Percentiles rank a stretch among this genome's conserved stretches.
Conservation (phyloP, 768 basidiomycete genomes). For the Pleurotus platypus region DNA sequence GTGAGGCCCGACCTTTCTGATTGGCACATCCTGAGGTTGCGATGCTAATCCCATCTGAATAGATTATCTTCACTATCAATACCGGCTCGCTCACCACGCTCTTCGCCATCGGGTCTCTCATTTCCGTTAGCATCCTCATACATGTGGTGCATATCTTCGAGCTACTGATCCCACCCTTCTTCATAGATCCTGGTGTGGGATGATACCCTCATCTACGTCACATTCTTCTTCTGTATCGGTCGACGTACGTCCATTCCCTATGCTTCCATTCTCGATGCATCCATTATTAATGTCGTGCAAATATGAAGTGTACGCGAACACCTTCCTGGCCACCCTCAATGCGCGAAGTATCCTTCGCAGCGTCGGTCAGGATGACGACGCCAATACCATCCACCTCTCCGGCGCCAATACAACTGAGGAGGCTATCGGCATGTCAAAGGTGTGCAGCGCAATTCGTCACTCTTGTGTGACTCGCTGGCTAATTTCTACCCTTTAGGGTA, state of each 20-base stretch:
- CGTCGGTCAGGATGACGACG: conserved; percentile 41
- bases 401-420: conserved; percentile 21
- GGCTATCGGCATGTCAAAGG: too few relatives aligned
- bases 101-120: conserved; percentile 53
- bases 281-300: neutral
- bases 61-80: conserved; percentile 44
- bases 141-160: too few relatives aligned
- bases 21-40: conserved; percentile 14
- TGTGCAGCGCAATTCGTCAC: too few relatives aligned
- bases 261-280: neutral
- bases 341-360: conserved; percentile 43
- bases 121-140: conserved; percentile 34
- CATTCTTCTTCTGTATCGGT: conserved; percentile 59
- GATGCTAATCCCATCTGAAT: neutral
- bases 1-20: conserved; percentile 19
- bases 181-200: conserved; percentile 44
- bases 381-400: conserved; percentile 35
- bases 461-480: too few relatives aligned
- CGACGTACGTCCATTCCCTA: conserved; percentile 32
- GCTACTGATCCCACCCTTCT: neutral
- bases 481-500: neutral
- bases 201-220: conserved; percentile 50
- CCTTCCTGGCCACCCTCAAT: conserved; percentile 59
- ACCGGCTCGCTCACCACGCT: conserved; percentile 42
- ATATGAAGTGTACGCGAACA: conserved; percentile 51